phyloP scores from a whole-genome alignment of 192 early-diverging fungal genomes.

The Coemansia sp. region DNA sequence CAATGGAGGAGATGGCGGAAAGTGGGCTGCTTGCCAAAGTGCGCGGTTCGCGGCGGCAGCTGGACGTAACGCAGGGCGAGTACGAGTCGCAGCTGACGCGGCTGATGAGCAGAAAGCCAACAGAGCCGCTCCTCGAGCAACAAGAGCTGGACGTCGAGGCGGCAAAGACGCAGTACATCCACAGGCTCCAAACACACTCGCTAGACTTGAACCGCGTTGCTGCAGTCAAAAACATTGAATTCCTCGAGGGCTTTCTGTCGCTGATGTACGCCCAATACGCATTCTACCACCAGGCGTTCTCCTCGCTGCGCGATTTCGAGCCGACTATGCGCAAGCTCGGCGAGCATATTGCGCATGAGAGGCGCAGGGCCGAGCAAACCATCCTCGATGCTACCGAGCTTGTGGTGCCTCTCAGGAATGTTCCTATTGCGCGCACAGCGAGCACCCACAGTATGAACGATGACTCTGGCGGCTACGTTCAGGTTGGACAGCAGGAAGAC shows the following conservation, averaged over 20 bases:
- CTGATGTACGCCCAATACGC: conserved; percentile 83
- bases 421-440: not conserved
- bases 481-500: conserved; percentile 47
- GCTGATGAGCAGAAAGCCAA: conserved; percentile 29
- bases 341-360: conserved; percentile 24
- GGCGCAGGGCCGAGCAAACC: conserved; percentile 14
- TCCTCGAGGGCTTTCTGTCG: conserved; percentile 55
- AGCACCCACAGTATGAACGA: conserved; percentile 6
- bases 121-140: conserved; percentile 36
- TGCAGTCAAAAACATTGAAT: conserved; percentile 73
- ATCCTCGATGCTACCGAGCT: conserved; percentile 17
- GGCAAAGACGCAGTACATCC: conserved; percentile 61
- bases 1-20: conserved; percentile 64
- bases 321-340: conserved; percentile 74
- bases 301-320: conserved; percentile 75
- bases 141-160: conserved; percentile 58
- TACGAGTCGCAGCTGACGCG: conserved; percentile 42
- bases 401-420: conserved; percentile 17
- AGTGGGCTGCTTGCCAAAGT: conserved; percentile 46
- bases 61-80: conserved; percentile 35
- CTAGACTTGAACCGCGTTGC: conserved; percentile 72
- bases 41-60: conserved; percentile 10
- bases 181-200: conserved; percentile 62
- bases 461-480: conserved; percentile 31
- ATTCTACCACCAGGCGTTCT: conserved; percentile 80